Conservation (phyloP, 2,329 filamentous ascomycete genomes). For the Curvularia eragrostidis region DNA sequence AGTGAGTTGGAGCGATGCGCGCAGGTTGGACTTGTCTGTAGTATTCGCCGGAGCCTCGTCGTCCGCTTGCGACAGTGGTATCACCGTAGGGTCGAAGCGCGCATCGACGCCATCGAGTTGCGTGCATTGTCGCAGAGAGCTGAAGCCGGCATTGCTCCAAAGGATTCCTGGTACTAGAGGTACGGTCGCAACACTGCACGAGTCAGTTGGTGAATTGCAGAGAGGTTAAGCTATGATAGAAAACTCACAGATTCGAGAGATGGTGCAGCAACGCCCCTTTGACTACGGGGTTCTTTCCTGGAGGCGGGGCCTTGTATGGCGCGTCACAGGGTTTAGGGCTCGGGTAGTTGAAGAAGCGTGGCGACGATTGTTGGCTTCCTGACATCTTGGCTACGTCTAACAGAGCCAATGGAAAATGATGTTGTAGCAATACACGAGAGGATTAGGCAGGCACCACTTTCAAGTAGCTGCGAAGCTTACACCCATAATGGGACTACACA, state of each 20-base stretch:
- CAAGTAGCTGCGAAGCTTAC: neutral
- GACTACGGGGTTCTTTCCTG: slow-evolving; percentile 70
- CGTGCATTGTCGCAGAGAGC: slow-evolving; percentile 61
- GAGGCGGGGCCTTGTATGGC: slow-evolving; percentile 44
- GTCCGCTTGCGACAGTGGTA: slow-evolving; percentile 48
- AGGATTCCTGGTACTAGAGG: slow-evolving; percentile 67
- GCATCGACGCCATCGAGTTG: slow-evolving; percentile 62
- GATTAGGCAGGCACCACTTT: neutral
- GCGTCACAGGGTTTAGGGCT: slow-evolving; percentile 39
- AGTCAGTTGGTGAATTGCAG: slow-evolving; percentile 16
- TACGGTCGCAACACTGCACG: slow-evolving; percentile 65
- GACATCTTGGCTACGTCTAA: slow-evolving; percentile 31
- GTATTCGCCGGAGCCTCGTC: slow-evolving; percentile 29
- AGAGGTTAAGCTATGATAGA: slow-evolving; percentile 4
- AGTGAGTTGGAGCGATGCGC: slow-evolving; percentile 23
- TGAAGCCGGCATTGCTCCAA: slow-evolving; percentile 75
- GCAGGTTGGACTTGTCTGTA: slow-evolving; percentile 28
- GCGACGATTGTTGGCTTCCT: slow-evolving; percentile 19
- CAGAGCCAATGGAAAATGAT: neutral
- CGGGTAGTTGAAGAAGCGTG: slow-evolving; percentile 48
- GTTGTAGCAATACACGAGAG: neutral
- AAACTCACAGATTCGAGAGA: slow-evolving; percentile 65
- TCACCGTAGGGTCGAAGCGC: slow-evolving; percentile 65
- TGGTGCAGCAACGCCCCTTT: slow-evolving; percentile 69
- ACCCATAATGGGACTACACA: neutral